These are phyloP conservation scores for Fusarium sp. DNA, from an alignment of 2,329 filamentous ascomycete species.

Conservation along the genomic window DNA sequence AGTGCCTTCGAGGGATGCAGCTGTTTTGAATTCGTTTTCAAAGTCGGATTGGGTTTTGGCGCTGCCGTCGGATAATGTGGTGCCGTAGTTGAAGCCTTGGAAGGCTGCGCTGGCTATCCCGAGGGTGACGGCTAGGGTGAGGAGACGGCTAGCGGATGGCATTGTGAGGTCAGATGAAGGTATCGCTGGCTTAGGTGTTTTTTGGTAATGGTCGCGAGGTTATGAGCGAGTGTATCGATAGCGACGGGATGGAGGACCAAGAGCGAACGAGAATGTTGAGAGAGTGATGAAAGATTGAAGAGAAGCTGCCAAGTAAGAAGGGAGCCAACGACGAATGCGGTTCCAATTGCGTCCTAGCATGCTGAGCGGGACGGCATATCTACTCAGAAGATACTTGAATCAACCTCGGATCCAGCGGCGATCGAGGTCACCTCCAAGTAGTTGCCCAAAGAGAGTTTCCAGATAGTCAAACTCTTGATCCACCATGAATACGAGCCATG, in stretches of 20 bases:
- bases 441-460: neutral
- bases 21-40: conserved; percentile 72
- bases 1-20: conserved; percentile 69
- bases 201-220: neutral
- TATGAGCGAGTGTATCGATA: conserved; percentile 31
- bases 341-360: conserved; percentile 23
- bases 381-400: neutral
- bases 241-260: neutral
- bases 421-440: neutral
- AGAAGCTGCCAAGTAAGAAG: conserved; percentile 1
- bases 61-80: conserved; percentile 65
- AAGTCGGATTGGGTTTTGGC: conserved; percentile 70
- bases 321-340: conserved; percentile 15
- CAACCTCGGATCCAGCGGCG: neutral
- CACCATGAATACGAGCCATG: neutral
- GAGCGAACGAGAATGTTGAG: neutral
- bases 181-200: neutral
- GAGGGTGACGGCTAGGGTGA: conserved; percentile 49
- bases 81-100: conserved; percentile 78
- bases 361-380: conserved; percentile 1
- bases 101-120: conserved; percentile 51
- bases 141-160: conserved; percentile 46
- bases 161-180: conserved; percentile 34
- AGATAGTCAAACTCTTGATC: neutral
- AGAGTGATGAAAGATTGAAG: neutral